phyloP scores from a whole-genome alignment of 2,329 filamentous ascomycete genomes.

The Fusarium dlaminii region DNA sequence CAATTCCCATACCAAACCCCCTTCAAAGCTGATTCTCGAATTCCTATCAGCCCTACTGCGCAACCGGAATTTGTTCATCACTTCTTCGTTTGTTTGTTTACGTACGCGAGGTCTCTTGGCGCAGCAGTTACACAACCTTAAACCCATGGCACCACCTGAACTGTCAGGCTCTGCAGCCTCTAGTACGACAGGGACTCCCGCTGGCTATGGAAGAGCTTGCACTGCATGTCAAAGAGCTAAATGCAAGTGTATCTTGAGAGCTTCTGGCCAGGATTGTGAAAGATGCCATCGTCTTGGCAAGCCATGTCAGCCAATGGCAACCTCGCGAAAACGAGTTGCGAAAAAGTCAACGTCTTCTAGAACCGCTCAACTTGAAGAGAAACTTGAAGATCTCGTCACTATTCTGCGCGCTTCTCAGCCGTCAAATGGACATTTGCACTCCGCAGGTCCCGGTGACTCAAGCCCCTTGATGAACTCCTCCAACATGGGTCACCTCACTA shows the following conservation, averaged over 20 bases:
- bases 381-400: constrained; percentile 59
- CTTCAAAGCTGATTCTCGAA: constrained; percentile 8
- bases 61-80: constrained; percentile 30
- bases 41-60: constrained; percentile 12
- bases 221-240: constrained; percentile 59
- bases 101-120: background rate
- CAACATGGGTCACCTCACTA: constrained; percentile 33
- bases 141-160: constrained; percentile 38
- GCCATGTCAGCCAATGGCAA: constrained; percentile 56
- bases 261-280: constrained; percentile 48
- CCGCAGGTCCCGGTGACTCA: constrained; percentile 9
- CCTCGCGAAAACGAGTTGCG: constrained; percentile 50
- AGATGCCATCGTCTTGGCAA: constrained; percentile 59
- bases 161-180: constrained; percentile 15
- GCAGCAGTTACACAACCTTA: background rate
- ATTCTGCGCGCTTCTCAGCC: constrained; percentile 51
- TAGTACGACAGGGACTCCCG: constrained; percentile 41
- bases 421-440: constrained; percentile 24
- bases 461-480: constrained; percentile 18
- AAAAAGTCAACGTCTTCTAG: constrained; percentile 49
- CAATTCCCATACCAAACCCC: constrained; percentile 1
- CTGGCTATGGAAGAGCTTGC: constrained; percentile 56
- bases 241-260: constrained; percentile 58
- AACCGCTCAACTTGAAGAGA: constrained; percentile 59
- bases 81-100: background rate